Conservation (phyloP, 169 alveolate genomes). For the Cryptosporidium parvum region DNA sequence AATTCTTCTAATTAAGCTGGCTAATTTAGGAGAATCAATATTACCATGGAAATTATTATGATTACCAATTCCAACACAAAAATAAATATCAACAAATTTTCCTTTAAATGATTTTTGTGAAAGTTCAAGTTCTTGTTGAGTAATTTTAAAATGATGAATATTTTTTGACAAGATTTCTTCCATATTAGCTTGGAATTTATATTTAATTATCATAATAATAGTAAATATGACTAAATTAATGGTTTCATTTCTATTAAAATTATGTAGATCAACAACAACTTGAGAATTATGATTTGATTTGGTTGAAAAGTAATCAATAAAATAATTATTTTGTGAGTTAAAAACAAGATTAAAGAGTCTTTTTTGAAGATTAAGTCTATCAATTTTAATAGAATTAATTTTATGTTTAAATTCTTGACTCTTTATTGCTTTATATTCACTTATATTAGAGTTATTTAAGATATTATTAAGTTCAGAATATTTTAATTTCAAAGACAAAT, state of each 20-base stretch:
- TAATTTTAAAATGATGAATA: not conserved
- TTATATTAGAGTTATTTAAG: conserved; percentile 22
- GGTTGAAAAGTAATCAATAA: conserved; percentile 32
- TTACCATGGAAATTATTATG: conserved; percentile 4
- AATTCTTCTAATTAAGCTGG: conserved; percentile 65
- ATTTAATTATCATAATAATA: conserved; percentile 46
- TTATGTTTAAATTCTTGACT: conserved; percentile 3
- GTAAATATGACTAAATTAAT: conserved; percentile 13
- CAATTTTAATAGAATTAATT: not conserved
- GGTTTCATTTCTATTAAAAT: conserved; percentile 48
- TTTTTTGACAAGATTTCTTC: not conserved
- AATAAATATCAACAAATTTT: conserved; percentile 27
- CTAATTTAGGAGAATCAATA: conserved; percentile 33
- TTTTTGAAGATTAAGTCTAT: not conserved
- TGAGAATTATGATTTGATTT: not conserved
- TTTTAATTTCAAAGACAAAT: not conserved
- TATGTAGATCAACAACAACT: conserved; percentile 46
- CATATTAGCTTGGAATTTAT: conserved; percentile 15
- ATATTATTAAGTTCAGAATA: not conserved
- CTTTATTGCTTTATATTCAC: conserved; percentile 53
- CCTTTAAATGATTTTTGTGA: conserved; percentile 50
- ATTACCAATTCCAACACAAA: conserved; percentile 72
- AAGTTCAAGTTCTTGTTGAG: not conserved
- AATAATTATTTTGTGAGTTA: conserved; percentile 13
- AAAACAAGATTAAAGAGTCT: conserved; percentile 17